Base-by-base conservation (phyloP, 2,329 filamentous ascomycete species). In the Chrysoporthe puriensis region DNA sequence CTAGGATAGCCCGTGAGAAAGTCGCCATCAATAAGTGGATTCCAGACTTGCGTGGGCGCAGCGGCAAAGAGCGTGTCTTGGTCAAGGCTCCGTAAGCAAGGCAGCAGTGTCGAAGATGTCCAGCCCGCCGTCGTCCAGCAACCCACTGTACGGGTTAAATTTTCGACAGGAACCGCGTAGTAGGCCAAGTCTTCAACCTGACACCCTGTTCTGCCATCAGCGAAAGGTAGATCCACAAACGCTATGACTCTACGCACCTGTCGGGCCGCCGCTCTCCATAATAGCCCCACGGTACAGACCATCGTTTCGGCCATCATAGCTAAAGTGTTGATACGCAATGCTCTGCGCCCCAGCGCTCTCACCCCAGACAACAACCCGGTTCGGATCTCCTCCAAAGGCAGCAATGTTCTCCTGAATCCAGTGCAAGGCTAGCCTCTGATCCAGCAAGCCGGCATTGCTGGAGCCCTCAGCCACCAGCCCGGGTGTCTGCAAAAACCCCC, bases 291-390 rank as follows among this genome's bases (percentile, higher is more conserved):
- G 80, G 72, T 87, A 89, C 0, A 89, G 76, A 0, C 78, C 76
- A 66, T 89, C 85, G 63, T 89, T 81, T 42, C 85, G 78, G 0
- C 87, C 86, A 46, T 82, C 83, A 70, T 87, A 86, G 9, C 85
- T 84, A 43, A 85, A 80, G 32, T 88, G 77, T 36, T 89, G 87
- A 61, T 80, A 80, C 3, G 77, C 76, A 34, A 77, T 78, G 58
- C 78, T 79, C 64, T 80, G 77, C 0, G 79, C 80, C 1, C 80
- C 80, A 21, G 80, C 79, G 36, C 78, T 80, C 70, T 82, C 80
- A 6, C 83, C 85, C 83, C 80, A 86, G n/a, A 85, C 73, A 2
- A 80, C 80, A 0, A 85, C 82, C 52, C 79, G 77, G 0, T 74
- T 70, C 3, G 82, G 80, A 62, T 85, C 80, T 3, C 84, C 84